These are phyloP conservation scores for Lachnellula hyalina DNA, from an alignment of 2,329 filamentous ascomycete genomes.

Conservation along the genomic window DNA sequence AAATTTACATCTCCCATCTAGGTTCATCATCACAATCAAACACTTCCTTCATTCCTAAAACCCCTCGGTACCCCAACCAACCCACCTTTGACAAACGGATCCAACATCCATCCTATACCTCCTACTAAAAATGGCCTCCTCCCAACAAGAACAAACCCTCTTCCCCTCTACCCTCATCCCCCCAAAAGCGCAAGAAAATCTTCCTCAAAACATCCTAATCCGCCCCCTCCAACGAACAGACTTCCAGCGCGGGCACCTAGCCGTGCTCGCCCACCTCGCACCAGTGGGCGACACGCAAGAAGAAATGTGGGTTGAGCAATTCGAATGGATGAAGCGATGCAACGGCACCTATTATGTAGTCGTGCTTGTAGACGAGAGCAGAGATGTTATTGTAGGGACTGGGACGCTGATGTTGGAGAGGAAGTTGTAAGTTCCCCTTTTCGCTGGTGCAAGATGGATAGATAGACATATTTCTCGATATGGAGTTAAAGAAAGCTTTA, in stretches of 20 bases:
- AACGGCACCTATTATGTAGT: conserved; percentile 75
- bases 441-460: too few relatives aligned
- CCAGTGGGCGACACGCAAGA: conserved; percentile 80
- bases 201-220: conserved; percentile 76
- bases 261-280: conserved; percentile 82
- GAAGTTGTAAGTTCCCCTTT: conserved; percentile 90
- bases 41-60: too few relatives aligned
- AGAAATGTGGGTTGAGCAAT: conserved; percentile 69
- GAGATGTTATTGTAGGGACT: conserved; percentile 79
- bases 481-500: too few relatives aligned
- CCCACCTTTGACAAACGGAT: too few relatives aligned
- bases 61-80: too few relatives aligned
- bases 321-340: conserved; percentile 62
- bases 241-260: conserved; percentile 75
- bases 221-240: conserved; percentile 67
- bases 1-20: too few relatives aligned
- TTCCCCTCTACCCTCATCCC: conserved; percentile 76
- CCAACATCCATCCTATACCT: too few relatives aligned
- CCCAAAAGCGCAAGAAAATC: conserved; percentile 60
- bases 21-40: too few relatives aligned
- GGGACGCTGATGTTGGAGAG: conserved; percentile 84
- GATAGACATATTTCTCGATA: too few relatives aligned
- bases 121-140: neutral
- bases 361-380: conserved; percentile 52
- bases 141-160: conserved; percentile 38